phyloP scores from a whole-genome alignment of 2,329 filamentous ascomycete genomes.

The Hymenotorrendiella dingleyae region DNA sequence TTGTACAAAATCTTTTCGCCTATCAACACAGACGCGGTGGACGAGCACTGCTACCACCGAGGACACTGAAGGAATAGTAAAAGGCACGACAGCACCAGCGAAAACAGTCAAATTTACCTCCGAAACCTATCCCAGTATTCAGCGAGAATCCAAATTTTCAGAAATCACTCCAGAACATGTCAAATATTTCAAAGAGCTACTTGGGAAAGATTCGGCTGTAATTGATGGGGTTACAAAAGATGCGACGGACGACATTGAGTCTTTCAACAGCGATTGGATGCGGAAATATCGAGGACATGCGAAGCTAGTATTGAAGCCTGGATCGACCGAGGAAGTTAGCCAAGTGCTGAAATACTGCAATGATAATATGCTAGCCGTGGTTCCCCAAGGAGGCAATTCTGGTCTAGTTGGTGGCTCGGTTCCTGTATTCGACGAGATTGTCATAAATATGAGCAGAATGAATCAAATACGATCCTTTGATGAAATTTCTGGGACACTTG shows the following conservation, averaged over 20 bases:
- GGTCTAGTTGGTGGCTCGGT: conserved; percentile 93
- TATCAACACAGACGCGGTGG: conserved; percentile 22
- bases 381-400: conserved; percentile 95
- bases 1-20: conserved; percentile 15
- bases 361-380: conserved; percentile 82
- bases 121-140: conserved; percentile 77
- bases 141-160: conserved; percentile 71
- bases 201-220: conserved; percentile 72
- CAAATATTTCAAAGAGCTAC: conserved; percentile 70
- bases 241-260: conserved; percentile 73
- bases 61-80: conserved; percentile 22
- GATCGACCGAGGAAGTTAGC: conserved; percentile 81
- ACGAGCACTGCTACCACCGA: conserved; percentile 28
- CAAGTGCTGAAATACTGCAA: conserved; percentile 93
- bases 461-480: conserved; percentile 89
- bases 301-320: conserved; percentile 79
- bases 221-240: conserved; percentile 77
- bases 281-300: conserved; percentile 93
- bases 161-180: conserved; percentile 74
- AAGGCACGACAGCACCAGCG: conserved; percentile 24
- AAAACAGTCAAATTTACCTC: conserved; percentile 68
- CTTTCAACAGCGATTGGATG: conserved; percentile 99
- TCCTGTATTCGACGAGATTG: conserved; percentile 96
- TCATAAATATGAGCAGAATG: conserved; percentile 86
- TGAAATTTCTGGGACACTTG: conserved; percentile 82